A percentile compares a stretch with the other conserved stretches of the same genome.
Evolutionary conservation across 23 red algal species (phyloP).

Genomic region (Gracilariopsis chorda): DNA sequence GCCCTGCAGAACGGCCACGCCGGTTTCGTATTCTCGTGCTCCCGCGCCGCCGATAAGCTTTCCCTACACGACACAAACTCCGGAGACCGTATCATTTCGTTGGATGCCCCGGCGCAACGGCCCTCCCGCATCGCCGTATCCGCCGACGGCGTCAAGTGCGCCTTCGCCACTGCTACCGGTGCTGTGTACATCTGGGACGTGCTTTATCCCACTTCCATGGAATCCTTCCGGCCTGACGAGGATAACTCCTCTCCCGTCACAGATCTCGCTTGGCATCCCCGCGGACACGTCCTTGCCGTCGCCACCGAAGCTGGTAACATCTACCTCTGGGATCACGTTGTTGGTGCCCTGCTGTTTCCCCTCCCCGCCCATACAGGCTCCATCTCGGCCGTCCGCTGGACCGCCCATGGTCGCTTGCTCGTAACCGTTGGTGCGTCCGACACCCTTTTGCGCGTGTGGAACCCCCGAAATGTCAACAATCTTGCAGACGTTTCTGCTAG

Average conservation of each 20-base stretch:
- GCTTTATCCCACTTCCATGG: constrained; percentile 61
- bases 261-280: constrained; percentile 42
- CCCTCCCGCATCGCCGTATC: constrained; percentile 36
- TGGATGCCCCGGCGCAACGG: constrained; percentile 14
- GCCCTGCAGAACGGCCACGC: constrained; percentile 34
- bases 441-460: constrained; percentile 48
- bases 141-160: constrained; percentile 44
- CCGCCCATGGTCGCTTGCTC: constrained; percentile 46
- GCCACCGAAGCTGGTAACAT: constrained; percentile 34
- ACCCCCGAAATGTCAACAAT: constrained; percentile 48
- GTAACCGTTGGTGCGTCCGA: constrained; percentile 33
- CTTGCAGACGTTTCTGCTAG: constrained; percentile 29
- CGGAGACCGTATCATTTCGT: constrained; percentile 10
- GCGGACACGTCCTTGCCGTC: constrained; percentile 54
- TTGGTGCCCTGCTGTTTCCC: constrained; percentile 45
- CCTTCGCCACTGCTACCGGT: constrained; percentile 30
- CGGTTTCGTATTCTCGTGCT: constrained; percentile 57
- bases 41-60: constrained; percentile 12
- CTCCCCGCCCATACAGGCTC: constrained; percentile 20
- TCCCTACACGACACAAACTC: constrained; percentile 49
- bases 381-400: constrained; percentile 49
- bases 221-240: constrained; percentile 54
- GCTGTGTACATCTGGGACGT: constrained; percentile 66
- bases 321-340: constrained; percentile 58
- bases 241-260: constrained; percentile 7